Evolutionary conservation across 1,284 basidiomycete species (phyloP).

Genomic region (Waitea zeae): DNA sequence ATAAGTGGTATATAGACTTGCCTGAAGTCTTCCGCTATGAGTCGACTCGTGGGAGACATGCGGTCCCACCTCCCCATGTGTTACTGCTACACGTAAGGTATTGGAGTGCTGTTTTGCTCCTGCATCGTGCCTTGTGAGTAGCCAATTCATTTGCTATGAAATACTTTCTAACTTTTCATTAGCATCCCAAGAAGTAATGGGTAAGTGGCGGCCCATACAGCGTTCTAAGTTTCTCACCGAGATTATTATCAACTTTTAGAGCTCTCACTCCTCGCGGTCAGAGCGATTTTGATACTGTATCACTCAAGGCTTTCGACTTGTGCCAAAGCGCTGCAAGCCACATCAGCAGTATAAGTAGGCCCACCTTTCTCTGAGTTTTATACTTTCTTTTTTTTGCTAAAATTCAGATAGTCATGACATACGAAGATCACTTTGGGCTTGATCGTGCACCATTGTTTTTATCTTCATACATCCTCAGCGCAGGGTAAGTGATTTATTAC

Average conservation of each 20-base stretch:
- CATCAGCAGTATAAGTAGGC: slow-evolving; percentile 48
- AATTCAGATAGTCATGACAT: slow-evolving; percentile 33
- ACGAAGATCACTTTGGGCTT: slow-evolving; percentile 43
- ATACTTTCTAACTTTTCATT: too few species aligned
- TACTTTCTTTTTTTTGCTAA: not conserved
- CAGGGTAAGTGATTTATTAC: slow-evolving; percentile 33
- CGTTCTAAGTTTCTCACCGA: slow-evolving; percentile 3
- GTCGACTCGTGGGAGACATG: slow-evolving; percentile 26
- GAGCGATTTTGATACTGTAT: slow-evolving; percentile 13
- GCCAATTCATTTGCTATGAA: too few species aligned
- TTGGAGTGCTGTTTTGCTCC: slow-evolving; percentile 58
- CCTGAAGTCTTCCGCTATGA: slow-evolving; percentile 50
- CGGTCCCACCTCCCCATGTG: slow-evolving; percentile 48
- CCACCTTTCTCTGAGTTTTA: not conserved
- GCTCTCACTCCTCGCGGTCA: slow-evolving; percentile 2
- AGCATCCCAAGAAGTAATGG: slow-evolving; percentile 38
- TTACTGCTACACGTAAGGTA: slow-evolving; percentile 64
- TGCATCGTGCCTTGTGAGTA: slow-evolving; percentile 75
- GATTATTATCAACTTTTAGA: too few species aligned
- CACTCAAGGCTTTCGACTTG: slow-evolving; percentile 54
- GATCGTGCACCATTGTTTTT: slow-evolving; percentile 51
- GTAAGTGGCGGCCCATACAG: slow-evolving; percentile 1
- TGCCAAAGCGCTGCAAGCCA: slow-evolving; percentile 64
- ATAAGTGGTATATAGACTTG: slow-evolving; percentile 61
- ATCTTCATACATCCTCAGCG: slow-evolving; percentile 57